phyloP scores from a whole-genome alignment of 495 filamentous ascomycete genomes.

The Neurospora sp. region DNA sequence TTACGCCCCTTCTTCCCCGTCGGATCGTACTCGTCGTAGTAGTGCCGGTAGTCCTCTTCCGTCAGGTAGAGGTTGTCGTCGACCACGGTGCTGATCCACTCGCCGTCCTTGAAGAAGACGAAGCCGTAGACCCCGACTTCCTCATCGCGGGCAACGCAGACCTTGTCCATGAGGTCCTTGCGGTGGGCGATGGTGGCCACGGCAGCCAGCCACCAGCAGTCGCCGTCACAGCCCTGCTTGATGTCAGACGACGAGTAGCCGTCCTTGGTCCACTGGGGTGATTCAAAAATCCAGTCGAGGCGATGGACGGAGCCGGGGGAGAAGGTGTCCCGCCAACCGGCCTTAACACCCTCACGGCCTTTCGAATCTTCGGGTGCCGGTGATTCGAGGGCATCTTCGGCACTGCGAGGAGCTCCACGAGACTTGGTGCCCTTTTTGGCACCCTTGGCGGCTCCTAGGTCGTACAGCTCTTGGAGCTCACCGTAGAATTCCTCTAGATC shows the following conservation, averaged over 20 bases:
- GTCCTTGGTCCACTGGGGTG: slow-evolving; percentile 62
- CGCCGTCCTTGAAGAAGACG: slow-evolving; percentile 71
- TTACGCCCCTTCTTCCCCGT: slow-evolving; percentile 17
- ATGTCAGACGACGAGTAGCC: slow-evolving; percentile 52
- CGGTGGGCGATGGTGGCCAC: slow-evolving; percentile 63
- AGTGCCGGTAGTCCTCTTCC: slow-evolving; percentile 19
- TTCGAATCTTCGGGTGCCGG: slow-evolving; percentile 28
- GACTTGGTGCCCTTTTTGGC: slow-evolving; percentile 15
- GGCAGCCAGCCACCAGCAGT: slow-evolving; percentile 74
- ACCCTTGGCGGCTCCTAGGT: neutral
- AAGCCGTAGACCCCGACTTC: slow-evolving; percentile 72
- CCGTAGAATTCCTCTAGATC: neutral
- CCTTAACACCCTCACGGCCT: slow-evolving; percentile 1
- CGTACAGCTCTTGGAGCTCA: neutral
- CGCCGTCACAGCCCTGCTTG: slow-evolving; percentile 38
- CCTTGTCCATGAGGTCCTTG: slow-evolving; percentile 51
- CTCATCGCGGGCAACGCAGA: slow-evolving; percentile 63
- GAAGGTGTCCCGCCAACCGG: slow-evolving; percentile 6
- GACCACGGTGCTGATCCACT: slow-evolving; percentile 68
- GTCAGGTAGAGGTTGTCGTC: slow-evolving; percentile 36
- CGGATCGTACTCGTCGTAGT: slow-evolving; percentile 28
- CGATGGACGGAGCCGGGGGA: slow-evolving; percentile 18
- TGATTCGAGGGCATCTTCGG: slow-evolving; percentile 4
- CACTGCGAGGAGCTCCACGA: slow-evolving; percentile 2
- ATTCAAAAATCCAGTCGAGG: slow-evolving; percentile 57